A percentile compares a stretch with the other conserved stretches of the same genome.
These are phyloP conservation scores for Olyra latifolia DNA, from an alignment of 176 grass and related monocot species.

Conservation along the genomic window DNA sequence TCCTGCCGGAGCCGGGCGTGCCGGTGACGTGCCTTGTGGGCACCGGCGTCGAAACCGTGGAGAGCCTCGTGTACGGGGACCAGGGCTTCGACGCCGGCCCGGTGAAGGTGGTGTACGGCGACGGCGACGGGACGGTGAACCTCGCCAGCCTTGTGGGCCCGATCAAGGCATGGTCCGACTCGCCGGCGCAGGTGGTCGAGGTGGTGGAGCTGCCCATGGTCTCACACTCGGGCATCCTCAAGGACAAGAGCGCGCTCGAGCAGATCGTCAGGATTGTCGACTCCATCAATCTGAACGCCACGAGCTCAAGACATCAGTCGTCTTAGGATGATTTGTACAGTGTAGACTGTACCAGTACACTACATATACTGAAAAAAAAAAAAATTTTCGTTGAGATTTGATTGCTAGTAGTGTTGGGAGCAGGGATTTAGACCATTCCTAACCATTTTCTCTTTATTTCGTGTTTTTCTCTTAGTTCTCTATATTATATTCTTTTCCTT, in stretches of 20 bases:
- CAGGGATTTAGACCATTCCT: no score
- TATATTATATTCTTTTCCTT: no score
- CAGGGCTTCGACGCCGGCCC: slow-evolving; percentile 51
- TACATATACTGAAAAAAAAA: no score
- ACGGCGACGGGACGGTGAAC: slow-evolving; percentile 84
- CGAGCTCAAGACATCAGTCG: neutral
- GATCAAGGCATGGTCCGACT: slow-evolving; percentile 62
- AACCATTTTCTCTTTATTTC: no score
- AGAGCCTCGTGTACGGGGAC: slow-evolving; percentile 49
- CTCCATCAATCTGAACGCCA: slow-evolving; percentile 53
- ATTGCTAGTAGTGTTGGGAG: neutral
- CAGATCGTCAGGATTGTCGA: slow-evolving; percentile 55
- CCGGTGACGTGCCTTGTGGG: slow-evolving; percentile 70
- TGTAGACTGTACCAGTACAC: no score
- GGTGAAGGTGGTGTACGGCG: slow-evolving; percentile 55
- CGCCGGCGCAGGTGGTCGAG: slow-evolving; percentile 48
- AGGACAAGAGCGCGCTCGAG: slow-evolving; percentile 44
- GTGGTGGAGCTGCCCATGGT: slow-evolving; percentile 62
- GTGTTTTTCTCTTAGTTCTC: no score
- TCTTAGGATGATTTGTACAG: neutral
- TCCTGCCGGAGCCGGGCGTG: slow-evolving; percentile 60
- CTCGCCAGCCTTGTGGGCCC: slow-evolving; percentile 60
- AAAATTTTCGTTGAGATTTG: neutral
- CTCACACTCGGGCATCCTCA: slow-evolving; percentile 75
- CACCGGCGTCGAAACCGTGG: slow-evolving; percentile 56